phyloP scores from a whole-genome alignment of 148 eudicot genomes.

The Spergularia bocconei region DNA sequence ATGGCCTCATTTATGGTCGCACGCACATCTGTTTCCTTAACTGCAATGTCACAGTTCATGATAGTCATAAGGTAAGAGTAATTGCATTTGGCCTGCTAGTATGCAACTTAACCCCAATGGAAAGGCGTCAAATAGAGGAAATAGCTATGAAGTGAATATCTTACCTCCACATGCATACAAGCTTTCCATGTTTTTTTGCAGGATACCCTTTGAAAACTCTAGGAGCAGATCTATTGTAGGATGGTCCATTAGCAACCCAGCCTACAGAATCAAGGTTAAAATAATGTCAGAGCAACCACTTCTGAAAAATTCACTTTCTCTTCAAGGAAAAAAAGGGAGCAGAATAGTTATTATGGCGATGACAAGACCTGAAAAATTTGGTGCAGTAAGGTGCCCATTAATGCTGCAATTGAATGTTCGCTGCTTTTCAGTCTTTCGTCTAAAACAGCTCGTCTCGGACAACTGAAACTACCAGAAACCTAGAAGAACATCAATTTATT shows the following conservation, averaged over 20 bases:
- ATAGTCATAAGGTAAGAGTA: conserved; percentile 3
- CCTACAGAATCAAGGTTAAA: conserved; percentile 42
- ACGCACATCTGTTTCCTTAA: conserved; percentile 58
- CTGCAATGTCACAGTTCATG: conserved; percentile 45
- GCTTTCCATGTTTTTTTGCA: conserved; percentile 74
- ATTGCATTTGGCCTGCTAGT: neutral
- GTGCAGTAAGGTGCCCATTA: conserved; percentile 85
- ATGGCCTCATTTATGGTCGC: conserved; percentile 67
- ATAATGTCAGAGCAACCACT: conserved; percentile 12
- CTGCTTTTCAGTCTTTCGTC: conserved; percentile 80
- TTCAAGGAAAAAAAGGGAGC: neutral
- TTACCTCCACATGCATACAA: conserved; percentile 98
- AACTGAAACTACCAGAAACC: conserved; percentile 93
- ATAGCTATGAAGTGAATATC: conserved; percentile 1
- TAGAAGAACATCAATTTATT: conserved; percentile 26
- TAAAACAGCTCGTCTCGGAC: conserved; percentile 84
- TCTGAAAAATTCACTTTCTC: neutral
- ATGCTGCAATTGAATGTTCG: conserved; percentile 78
- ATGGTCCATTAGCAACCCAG: conserved; percentile 68
- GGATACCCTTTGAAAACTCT: conserved; percentile 58
- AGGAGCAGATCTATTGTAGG: conserved; percentile 69
- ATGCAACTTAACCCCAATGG: too few relatives aligned
- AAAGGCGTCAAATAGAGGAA: neutral
- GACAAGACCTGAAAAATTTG: conserved; percentile 85
- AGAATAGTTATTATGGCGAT: neutral